Percentiles rank a stretch among this genome's conserved stretches.
Conservation (phyloP, 768 basidiomycete genomes). For the Lactarius deliciosus region DNA sequence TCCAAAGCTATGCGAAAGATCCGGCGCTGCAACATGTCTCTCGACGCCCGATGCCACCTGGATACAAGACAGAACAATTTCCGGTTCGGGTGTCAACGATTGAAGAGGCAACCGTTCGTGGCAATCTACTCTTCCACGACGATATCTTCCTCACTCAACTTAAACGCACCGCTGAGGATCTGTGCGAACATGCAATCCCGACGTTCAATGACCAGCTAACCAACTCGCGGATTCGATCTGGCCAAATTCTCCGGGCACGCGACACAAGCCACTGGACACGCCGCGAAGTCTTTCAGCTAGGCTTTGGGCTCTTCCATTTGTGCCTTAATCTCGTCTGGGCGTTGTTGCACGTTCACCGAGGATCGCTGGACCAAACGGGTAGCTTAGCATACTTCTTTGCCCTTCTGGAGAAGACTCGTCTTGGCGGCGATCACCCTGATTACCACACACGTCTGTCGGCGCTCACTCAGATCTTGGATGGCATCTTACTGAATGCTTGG, state of each 20-base stretch:
- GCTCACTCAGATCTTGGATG: background rate
- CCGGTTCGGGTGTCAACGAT: background rate
- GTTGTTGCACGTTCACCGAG: background rate
- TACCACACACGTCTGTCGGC: background rate
- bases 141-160: background rate
- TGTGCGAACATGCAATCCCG: background rate
- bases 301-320: background rate
- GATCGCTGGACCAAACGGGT: background rate
- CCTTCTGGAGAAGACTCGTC: background rate
- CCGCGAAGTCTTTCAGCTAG: background rate
- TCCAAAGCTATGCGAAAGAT: background rate
- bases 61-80: background rate
- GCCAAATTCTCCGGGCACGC: background rate
- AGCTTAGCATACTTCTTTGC: background rate
- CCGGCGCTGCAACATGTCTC: background rate
- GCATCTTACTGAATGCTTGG: background rate
- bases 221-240: background rate
- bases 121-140: background rate
- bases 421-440: background rate
- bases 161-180: background rate
- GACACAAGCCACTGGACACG: background rate
- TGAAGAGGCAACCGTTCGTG: background rate
- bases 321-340: background rate
- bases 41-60: background rate
- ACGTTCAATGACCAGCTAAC: background rate